Base-by-base conservation (phyloP, 2,329 filamentous ascomycete genomes). In the Alternaria infectoria region DNA sequence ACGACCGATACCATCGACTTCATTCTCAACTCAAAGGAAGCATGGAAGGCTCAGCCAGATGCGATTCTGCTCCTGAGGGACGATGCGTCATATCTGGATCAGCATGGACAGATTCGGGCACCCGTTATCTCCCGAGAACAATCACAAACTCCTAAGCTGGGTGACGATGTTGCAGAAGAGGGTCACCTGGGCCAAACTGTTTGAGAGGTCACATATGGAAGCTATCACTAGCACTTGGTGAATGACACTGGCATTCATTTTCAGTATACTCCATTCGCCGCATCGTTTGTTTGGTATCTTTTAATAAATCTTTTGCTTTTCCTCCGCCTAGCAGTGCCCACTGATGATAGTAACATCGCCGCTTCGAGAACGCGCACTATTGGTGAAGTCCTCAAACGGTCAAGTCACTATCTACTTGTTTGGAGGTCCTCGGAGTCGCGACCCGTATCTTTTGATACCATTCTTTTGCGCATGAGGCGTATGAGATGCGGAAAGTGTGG, bases 91-190 rank as follows among this genome's bases (percentile, higher is more conserved):
- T 23, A 40, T 5, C 12, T 19, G 3, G 19, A 36, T 21, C 12
- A 21, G 5, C 26, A 26, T 13, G 36, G 19, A 21, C 17, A 17
- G 15, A 23, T 5, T 17, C 44, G 23, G 12, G 21, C 32, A 8
- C 7, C 32, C 23, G 7, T 23, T 12, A 49, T 19, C 17, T 40
- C 56, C 7, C 52, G 43, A 43, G 57, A 56, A 15, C 19, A 58
- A 32, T 17, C 43, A 23, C 21, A 49, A 12, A 25, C 47, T 26
- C 28, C 7, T 28, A 56, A 62, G 26, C 26, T 54, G 30, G 57
- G 52, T 7, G 52, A 62, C 4, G 56, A 62, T 54, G 21, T 62
- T 30, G 50, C 49, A 4, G 49, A 59, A 47, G 59, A 61, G 11
- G 50, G 45, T 19, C 45, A 52, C 11, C 15, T 58, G 30, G 46